Conservation (phyloP, 805 yeast species). For the Candida suzukii region DNA sequence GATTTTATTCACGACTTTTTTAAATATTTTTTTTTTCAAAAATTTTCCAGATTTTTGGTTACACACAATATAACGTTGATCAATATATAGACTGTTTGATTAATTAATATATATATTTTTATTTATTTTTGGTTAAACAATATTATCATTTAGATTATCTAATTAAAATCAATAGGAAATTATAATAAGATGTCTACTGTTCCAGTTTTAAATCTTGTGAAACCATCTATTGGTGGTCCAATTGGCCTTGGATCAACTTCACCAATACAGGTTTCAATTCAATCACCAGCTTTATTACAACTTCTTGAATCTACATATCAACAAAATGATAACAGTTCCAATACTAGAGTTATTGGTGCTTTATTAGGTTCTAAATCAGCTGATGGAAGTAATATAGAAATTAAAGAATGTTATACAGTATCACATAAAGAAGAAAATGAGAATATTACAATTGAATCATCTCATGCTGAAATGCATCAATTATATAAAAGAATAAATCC, state of each 20-base stretch:
- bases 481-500: conserved; percentile 74
- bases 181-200: conserved; percentile 6
- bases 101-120: too few species aligned
- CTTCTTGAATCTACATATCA: conserved; percentile 65
- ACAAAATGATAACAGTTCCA: conserved; percentile 35
- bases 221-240: conserved; percentile 41
- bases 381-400: conserved; percentile 69
- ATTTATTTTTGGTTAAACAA: too few species aligned
- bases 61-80: too few species aligned
- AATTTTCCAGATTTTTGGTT: too few species aligned
- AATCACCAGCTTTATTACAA: conserved; percentile 68
- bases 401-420: conserved; percentile 72
- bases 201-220: conserved; percentile 29
- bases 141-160: too few species aligned
- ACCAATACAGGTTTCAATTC: conserved; percentile 50
- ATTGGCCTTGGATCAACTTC: conserved; percentile 21
- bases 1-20: too few species aligned
- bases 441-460: conserved; percentile 70
- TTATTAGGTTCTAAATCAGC: conserved; percentile 76
- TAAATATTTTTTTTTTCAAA: too few species aligned
- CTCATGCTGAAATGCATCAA: conserved; percentile 62
- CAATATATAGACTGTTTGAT: too few species aligned
- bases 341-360: conserved; percentile 71
- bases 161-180: too few species aligned
- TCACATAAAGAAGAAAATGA: conserved; percentile 74